Evolutionary conservation across 441 rosid genomes (phyloP).

Genomic region (Jatropha multifida): DNA sequence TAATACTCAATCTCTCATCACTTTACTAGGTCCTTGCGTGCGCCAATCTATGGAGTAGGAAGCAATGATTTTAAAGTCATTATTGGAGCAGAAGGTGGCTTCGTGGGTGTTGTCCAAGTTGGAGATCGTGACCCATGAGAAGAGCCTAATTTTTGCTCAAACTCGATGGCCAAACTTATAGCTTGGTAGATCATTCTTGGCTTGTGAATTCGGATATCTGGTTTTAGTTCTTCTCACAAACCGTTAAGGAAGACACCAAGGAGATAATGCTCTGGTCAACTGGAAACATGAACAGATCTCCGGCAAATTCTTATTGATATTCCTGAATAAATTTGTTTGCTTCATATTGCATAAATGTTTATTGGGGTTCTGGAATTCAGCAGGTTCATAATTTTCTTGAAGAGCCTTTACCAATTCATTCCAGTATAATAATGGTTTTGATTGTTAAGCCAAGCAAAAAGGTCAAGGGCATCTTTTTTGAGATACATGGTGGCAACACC

Average conservation of each 20-base stretch:
- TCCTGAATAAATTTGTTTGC: neutral
- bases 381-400: slow-evolving; percentile 3
- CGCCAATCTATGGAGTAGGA: too few species aligned
- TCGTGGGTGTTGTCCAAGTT: too few species aligned
- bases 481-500: neutral
- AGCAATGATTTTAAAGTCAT: too few species aligned
- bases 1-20: too few species aligned
- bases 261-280: neutral
- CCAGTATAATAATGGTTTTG: neutral
- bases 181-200: neutral
- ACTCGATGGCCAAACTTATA: neutral
- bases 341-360: neutral
- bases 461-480: neutral
- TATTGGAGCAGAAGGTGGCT: too few species aligned
- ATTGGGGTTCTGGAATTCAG: neutral
- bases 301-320: neutral
- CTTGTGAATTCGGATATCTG: neutral
- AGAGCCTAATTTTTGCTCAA: neutral
- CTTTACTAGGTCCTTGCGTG: too few species aligned
- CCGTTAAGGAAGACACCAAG: neutral
- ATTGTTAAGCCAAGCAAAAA: neutral
- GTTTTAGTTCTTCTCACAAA: neutral
- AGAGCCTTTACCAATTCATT: neutral
- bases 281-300: neutral
- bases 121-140: neutral